These are phyloP conservation scores for Blastobotrys capitulatus DNA, from an alignment of 1,139 yeast genomes.

Conservation along the genomic window DNA sequence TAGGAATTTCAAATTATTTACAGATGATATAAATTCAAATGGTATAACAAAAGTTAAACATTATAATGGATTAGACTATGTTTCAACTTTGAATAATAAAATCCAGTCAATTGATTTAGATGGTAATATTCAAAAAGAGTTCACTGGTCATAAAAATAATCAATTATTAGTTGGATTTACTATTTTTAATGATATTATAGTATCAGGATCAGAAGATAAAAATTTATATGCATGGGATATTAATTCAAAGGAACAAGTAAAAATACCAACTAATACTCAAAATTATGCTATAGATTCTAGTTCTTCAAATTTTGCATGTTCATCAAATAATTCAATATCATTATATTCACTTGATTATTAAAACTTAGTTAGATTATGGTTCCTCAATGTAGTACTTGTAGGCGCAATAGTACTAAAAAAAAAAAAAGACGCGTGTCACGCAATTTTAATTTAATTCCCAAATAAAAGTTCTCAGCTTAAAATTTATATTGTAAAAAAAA, in stretches of 20 bases:
- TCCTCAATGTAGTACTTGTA: too few relatives aligned
- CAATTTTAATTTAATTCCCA: too few relatives aligned
- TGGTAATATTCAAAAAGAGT: constrained; percentile 28
- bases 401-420: not conserved
- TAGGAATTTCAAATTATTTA: constrained; percentile 28
- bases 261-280: not conserved
- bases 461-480: too few relatives aligned
- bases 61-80: constrained; percentile 23
- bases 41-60: constrained; percentile 29
- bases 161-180: constrained; percentile 23
- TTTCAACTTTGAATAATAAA: constrained; percentile 27
- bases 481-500: not conserved
- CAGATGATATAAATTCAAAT: constrained; percentile 26
- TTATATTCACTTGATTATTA: not conserved
- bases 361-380: too few relatives aligned
- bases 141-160: constrained; percentile 28
- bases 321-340: constrained; percentile 1
- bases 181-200: constrained; percentile 51
- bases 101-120: constrained; percentile 28
- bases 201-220: constrained; percentile 88
- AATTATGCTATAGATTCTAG: constrained; percentile 2
- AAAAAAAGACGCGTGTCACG: not conserved
- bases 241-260: not conserved
- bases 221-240: constrained; percentile 84
- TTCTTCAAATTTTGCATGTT: not conserved